Percentiles rank a stretch among this genome's conserved stretches.
Conservation (phyloP, 2,329 filamentous ascomycete species). For the Verticillium isaacii region DNA sequence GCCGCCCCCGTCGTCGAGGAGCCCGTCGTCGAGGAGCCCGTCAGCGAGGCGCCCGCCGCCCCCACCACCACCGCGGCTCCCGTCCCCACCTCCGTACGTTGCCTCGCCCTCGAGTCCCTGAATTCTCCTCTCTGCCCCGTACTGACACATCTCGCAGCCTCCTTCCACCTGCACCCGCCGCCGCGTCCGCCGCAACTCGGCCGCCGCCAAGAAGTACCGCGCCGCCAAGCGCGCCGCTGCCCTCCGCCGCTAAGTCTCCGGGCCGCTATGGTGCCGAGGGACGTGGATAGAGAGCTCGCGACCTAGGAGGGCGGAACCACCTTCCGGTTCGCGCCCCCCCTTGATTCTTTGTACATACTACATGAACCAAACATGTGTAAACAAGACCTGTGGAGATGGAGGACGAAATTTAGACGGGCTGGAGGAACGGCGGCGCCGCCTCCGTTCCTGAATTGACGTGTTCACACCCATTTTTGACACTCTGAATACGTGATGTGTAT, state of each 20-base stretch:
- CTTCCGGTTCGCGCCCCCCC: background rate
- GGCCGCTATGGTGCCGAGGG: background rate
- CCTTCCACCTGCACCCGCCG: constrained; percentile 1
- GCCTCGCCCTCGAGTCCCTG: background rate
- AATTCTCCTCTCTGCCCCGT: background rate
- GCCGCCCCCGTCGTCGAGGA: constrained; percentile 4
- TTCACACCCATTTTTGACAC: background rate
- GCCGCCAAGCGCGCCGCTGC: background rate
- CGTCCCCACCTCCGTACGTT: background rate
- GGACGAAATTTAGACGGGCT: background rate
- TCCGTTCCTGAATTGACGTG: background rate
- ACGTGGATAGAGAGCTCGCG: background rate
- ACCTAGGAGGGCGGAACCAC: background rate
- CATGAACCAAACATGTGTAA: background rate
- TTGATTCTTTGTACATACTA: background rate
- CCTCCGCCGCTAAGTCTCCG: background rate
- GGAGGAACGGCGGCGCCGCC: background rate
- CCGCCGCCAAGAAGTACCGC: constrained; percentile 2
- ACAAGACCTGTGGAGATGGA: background rate
- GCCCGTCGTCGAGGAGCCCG: background rate
- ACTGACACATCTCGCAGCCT: background rate
- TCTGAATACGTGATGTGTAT: background rate
- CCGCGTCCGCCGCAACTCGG: constrained; percentile 3
- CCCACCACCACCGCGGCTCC: constrained; percentile 1
- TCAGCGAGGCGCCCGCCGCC: background rate